Evolutionary conservation across 2,329 filamentous ascomycete genomes (phyloP), one percentile per base, ranked within the genome.

Genomic region (Diaporthe sp.): DNA sequence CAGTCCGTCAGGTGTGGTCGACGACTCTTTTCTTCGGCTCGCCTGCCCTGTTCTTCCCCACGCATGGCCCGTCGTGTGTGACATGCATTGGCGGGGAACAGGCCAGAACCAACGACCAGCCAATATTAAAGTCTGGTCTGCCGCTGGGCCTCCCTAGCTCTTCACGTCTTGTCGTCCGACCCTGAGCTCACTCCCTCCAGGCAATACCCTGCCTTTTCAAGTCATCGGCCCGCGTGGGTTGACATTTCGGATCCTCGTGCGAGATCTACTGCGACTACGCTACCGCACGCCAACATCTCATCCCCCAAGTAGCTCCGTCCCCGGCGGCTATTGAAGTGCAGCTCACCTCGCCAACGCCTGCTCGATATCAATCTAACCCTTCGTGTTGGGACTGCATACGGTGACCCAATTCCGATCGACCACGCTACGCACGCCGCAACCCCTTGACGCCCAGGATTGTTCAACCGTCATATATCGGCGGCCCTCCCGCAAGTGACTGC

Each of bases 41-140:
- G 58, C 37, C 61, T 58, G 44, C 53, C 60, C 42, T 68, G 49
- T 76, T 42, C 12, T 55, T 55, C 65, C 72, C 71, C 57, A 73
- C 71, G 63, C 75, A 65, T 73, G 55, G 58, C 67, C 74, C 71
- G 67, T 72, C 44, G 67, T 71, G 79, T 80, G 80, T 80, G 80
- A 83, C 84, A 82, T 84, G 81, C 83, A 84, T 80, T 81, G 83
- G 82, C 82, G 82, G 84, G 82, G 84, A 82, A 82, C 81, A 73
- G 79, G 80, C 81, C 82, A 81, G 81, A 80, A 77, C 84, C 83
- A 76, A 72, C 76, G 79, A 75, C 82, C 86, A 86, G 85, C 88
- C 89, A 90, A 90, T 90, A 89, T 90, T 84, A 85, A 85, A 83
- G 82, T 82, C 80, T 84, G 81, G 82, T 84, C 88, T 85, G 80